These are phyloP conservation scores for Cyclotella choctawhatcheeana DNA, from an alignment of 108 stramenopile genomes.

Conservation along the genomic window DNA sequence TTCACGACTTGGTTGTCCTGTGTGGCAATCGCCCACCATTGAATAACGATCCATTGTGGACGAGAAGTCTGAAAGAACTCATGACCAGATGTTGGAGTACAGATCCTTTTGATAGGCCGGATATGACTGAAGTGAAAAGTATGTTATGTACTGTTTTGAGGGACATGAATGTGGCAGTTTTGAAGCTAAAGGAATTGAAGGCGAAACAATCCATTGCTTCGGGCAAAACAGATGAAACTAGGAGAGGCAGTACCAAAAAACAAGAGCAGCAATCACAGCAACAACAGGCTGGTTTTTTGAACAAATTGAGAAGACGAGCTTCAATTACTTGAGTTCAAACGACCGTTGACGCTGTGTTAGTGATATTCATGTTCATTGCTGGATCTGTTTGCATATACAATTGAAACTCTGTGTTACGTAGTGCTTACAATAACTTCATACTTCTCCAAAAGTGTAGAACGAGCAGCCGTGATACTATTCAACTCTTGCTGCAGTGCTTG, in stretches of 20 bases:
- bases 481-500: constrained; percentile 27
- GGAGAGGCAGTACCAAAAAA: background rate
- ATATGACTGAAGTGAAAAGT: constrained; percentile 38
- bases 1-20: constrained; percentile 47
- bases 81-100: constrained; percentile 71
- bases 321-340: background rate
- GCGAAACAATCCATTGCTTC: background rate
- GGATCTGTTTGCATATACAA: background rate
- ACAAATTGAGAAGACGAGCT: constrained; percentile 15
- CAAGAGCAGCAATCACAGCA: background rate
- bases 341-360: background rate
- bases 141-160: constrained; percentile 24
- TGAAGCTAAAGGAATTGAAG: constrained; percentile 6
- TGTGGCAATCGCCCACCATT: constrained; percentile 44
- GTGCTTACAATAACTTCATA: background rate
- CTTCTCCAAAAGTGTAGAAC: background rate
- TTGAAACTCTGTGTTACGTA: background rate
- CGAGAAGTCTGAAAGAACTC: constrained; percentile 60
- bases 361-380: background rate
- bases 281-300: background rate
- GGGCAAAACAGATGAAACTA: background rate
- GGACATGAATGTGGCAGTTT: constrained; percentile 14
- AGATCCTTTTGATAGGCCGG: constrained; percentile 55
- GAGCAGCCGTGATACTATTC: constrained; percentile 24
- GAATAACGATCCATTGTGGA: constrained; percentile 59